Evolutionary conservation across 2,329 filamentous ascomycete genomes (phyloP), one percentile per base, ranked within the genome.

Genomic region (Ophiostoma australiae): DNA sequence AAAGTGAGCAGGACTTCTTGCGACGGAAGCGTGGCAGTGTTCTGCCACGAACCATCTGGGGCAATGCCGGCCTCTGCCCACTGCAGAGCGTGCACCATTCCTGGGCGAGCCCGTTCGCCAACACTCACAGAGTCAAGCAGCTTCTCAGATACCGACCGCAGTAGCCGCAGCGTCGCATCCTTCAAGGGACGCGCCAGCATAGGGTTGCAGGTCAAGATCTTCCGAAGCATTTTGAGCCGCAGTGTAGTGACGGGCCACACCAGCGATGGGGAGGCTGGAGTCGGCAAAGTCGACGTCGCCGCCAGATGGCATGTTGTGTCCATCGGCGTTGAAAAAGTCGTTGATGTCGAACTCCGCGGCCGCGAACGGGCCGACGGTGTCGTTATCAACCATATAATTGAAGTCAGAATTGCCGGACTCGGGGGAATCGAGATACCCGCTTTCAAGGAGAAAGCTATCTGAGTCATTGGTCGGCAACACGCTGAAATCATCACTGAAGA

Each of bases 391-490:
- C 85, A 89, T 71, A 89, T 87, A 82, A 89, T 89, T 83, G 85
- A 87, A 84, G 82, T 88, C 86, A 88, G 85, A 81, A 88, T 83
- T 80, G 84, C 84, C 82, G 81, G 85, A 83, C 83, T 87, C 82
- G 90, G 89, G 84, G 82, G 88, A 86, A 92, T 90, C 84, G 86
- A 89, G 84, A 87, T 92, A 85, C 85, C 86, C 86, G 84, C 87
- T 87, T 86, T 92, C 88, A 90, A 90, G 82, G 89, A 91, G 83
- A 85, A 87, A 87, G 88, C 86, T 82, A 92, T 92, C 87, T 88
- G 88, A 79, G 80, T 88, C 84, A 92, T 81, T 81, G 90, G 85
- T 78, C 86, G 84, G 82, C 87, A 88, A 86, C 85, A 87, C 72
- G 84, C 85, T 80, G 87, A 91, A 87, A 88, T 85, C 84, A 89